Conservation (phyloP, 2,329 filamentous ascomycete genomes). For the Aspergillus terreus region DNA sequence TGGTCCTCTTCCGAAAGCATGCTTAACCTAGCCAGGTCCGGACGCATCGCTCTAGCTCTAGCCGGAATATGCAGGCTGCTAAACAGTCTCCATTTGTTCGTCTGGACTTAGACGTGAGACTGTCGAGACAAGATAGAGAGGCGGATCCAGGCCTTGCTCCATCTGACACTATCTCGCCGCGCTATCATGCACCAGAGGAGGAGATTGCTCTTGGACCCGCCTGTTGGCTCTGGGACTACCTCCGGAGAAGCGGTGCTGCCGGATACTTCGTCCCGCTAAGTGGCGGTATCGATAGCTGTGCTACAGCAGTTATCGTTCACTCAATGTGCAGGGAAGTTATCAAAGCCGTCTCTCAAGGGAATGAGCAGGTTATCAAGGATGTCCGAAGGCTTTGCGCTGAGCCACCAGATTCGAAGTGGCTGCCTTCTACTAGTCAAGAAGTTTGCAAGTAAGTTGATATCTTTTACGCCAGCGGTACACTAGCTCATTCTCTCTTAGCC, state of each 20-base stretch:
- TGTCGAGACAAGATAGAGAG: constrained; percentile 35
- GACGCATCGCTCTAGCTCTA: constrained; percentile 27
- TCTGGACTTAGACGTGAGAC: constrained; percentile 34
- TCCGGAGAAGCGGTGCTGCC: constrained; percentile 33
- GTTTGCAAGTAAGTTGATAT: constrained; percentile 44
- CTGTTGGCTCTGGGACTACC: constrained; percentile 58
- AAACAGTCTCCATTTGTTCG: constrained; percentile 30
- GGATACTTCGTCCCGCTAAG: constrained; percentile 40
- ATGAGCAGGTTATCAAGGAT: constrained; percentile 52
- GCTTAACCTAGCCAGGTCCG: constrained; percentile 27
- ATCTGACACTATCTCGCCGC: constrained; percentile 44
- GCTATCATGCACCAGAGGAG: constrained; percentile 61
- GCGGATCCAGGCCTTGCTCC: constrained; percentile 46
- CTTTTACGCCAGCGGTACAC: not conserved
- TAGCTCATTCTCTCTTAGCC: constrained; percentile 16
- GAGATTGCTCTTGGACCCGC: constrained; percentile 64
- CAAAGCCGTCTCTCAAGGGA: constrained; percentile 31
- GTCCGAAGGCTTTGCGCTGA: constrained; percentile 51
- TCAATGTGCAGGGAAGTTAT: constrained; percentile 38
- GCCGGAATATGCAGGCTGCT: constrained; percentile 32
- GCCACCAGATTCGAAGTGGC: constrained; percentile 43
- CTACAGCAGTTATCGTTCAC: constrained; percentile 37
- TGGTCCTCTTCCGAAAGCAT: not conserved
- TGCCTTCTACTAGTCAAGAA: constrained; percentile 57
- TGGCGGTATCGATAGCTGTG: constrained; percentile 40